Evolutionary conservation across 495 filamentous ascomycete species (phyloP), one percentile per base, ranked within the genome.

Genomic region (Physcia stellaris): DNA sequence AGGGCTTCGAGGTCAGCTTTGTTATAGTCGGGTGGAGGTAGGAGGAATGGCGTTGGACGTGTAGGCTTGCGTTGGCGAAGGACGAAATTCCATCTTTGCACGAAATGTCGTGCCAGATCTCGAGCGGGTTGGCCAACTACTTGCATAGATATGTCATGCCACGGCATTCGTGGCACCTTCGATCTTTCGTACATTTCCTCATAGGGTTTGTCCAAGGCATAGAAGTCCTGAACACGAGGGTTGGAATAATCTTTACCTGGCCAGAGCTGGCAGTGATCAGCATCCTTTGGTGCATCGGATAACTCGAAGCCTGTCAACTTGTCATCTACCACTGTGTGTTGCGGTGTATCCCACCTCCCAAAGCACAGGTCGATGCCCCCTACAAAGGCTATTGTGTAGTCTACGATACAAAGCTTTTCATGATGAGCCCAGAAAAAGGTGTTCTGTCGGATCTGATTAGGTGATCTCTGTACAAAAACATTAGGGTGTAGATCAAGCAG

Each of bases 391-490:
- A 99, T 70, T 26, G 86, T 90, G 54, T 99, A 88, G 54, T 99
- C 90, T 21, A 99, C 81, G 32, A 99, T 76, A 48, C 84, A 84
- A 9, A 99, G 70, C 53, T 99, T 99, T 57, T 99, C 90, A 55
- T 99, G 90, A 53, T 99, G 90, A 18, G 90, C 90, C 72, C 90
- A 99, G 64, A 96, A 99, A 61, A 99, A 99, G n/a, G 92, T 93
- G 43, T 94, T 94, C 62, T 99, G 94, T 41, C 90, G 79, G 57
- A 94, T 86, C 55, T 99, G 90, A 48, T 99, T 95, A 1, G 90
- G 90, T 2, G 86, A 94, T 48, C 90, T 70, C 49, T 96, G 84
- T 6, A 99, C 86, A 51, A 93, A 92, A 42, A 99, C 71, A 51
- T 99, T 99, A 6, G 86, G 86, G 50, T 95, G 87, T 10, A 99